phyloP scores from a whole-genome alignment of 2,329 filamentous ascomycete genomes.

The Diaporthe citrichinensis region DNA sequence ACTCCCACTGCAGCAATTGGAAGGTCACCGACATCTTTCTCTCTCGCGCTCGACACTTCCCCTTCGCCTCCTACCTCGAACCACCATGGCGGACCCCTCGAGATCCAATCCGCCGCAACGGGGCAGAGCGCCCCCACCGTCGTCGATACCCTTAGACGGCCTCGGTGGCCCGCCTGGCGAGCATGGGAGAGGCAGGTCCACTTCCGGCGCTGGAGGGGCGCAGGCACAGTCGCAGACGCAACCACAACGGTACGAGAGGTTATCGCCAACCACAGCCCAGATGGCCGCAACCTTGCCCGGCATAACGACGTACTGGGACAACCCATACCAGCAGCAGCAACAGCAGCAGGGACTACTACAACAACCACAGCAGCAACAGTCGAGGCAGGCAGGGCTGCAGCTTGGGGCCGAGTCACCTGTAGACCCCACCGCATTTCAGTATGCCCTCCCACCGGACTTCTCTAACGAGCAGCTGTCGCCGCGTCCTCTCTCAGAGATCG shows the following conservation, averaged over 20 bases:
- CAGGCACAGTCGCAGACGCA: constrained; percentile 25
- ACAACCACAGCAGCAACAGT: constrained; percentile 21
- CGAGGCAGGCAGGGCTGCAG: constrained; percentile 49
- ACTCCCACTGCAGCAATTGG: constrained; percentile 26
- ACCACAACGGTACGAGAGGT: constrained; percentile 40
- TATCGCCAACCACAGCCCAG: constrained; percentile 46
- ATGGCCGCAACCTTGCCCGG: constrained; percentile 56
- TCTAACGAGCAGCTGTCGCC: constrained; percentile 39
- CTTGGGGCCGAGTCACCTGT: constrained; percentile 63
- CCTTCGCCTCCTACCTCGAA: constrained; percentile 1
- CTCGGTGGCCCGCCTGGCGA: constrained; percentile 42
- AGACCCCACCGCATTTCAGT: constrained; percentile 67
- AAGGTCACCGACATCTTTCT: neutral
- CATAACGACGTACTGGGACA: constrained; percentile 66
- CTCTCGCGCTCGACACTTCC: neutral
- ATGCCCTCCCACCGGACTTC: constrained; percentile 66
- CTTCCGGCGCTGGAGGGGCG: constrained; percentile 22
- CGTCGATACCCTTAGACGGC: constrained; percentile 31
- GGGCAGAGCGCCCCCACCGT: constrained; percentile 31
- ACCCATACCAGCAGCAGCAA: constrained; percentile 57
- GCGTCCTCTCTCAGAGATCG: constrained; percentile 47
- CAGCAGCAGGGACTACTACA: constrained; percentile 4
- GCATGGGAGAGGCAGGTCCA: constrained; percentile 18
- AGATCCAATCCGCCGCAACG: constrained; percentile 30
- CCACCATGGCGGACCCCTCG: constrained; percentile 40